Base-by-base conservation (phyloP, 768 basidiomycete species). In the Myochromella boudieri region DNA sequence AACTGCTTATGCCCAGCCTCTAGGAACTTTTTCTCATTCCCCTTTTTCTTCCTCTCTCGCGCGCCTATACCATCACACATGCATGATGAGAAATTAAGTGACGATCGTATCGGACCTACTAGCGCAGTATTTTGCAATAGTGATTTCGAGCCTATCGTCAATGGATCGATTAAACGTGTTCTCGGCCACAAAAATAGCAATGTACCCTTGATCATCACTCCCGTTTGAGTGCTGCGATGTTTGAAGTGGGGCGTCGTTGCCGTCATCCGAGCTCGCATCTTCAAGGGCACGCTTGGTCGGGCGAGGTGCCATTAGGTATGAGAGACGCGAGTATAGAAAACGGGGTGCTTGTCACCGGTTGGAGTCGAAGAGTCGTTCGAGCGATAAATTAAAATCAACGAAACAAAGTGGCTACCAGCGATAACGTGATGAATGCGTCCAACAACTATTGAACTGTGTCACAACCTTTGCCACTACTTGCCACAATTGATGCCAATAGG, bases 141-240 rank as follows among this genome's bases (percentile, higher is more conserved):
- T 52, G 8, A 52, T 27, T 43, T 59, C 57, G 3, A 59, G 45
- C 17, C 57, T 59, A 27, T 15, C 8, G 6, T 20, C 5, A 14
- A 2, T 10, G 6, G 11, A 10, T 29, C 11, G 48, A n/a, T 42
- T 22, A 33, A 25, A 17, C 15, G 15, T 24, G 12, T 8, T 21
- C 11, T 28, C 11, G 7, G 28, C 5, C 21, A 29, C 28, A 18
- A 18, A 42, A 32, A 6, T 22, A 8, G 18, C 1, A 17, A 38
- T 50, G 38, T 18, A 59, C 57, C 31, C 53, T 14, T 56, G 50
- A 27, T 56, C 57, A n/a, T 59, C 57, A 25, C 57, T 56, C 21
- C 52, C 55, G 31, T 39, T 56, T 11, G 57, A 56, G 25, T 52
- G 42, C 12, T 56, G 55, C 10, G 57, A 59, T 12, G 43, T 50